Base-by-base conservation (phyloP, 495 filamentous ascomycete genomes). In the Hypoxylon fuscum region DNA sequence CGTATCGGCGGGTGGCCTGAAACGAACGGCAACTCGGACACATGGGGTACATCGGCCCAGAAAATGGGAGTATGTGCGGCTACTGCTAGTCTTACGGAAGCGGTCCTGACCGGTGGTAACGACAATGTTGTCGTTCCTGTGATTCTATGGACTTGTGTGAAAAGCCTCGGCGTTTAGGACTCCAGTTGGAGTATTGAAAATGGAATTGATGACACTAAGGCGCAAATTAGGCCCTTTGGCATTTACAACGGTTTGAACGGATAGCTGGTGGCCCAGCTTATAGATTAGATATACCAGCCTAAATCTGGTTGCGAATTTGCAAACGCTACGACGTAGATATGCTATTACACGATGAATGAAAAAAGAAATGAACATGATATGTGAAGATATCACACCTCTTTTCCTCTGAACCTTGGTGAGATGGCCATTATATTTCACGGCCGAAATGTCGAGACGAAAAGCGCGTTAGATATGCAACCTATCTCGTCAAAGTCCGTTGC, bases 91-190 rank as follows among this genome's bases (percentile, higher is more conserved):
- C 82, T 97, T 55, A 95, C 93, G 54, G 95, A 98, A 78, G 93
- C 95, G 15, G 93, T 97, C 55, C 77, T 98, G 52, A 98, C 96
- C 41, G 96, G 95, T 9, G 95, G 93, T 46, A 99, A 99, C 80
- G 95, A 99, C 78, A 99, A 99, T 80, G 94, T 99, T 21, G 85
- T 97, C 51, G 95, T 98, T 60, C 96, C 96, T n/a, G 85, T 98
- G 35, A 88, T 96, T 51, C 75, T 98, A 46, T 99, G 95, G 95
- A 79, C 91, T 66, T 82, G 95, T 62, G 92, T 96, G 56, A 87
- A 92, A 67, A 88, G 88, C 4, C 74, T 96, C 65, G 83, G 84
- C 32, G 73, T 96, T 53, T 95, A 80, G 29, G 17, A 3, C 4
- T 49, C 23, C 38, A 12, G 22, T 7, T 7, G 27, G 8, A 29